Conservation (phyloP, 2,329 filamentous ascomycete species). For the Fusarium lateritium region DNA sequence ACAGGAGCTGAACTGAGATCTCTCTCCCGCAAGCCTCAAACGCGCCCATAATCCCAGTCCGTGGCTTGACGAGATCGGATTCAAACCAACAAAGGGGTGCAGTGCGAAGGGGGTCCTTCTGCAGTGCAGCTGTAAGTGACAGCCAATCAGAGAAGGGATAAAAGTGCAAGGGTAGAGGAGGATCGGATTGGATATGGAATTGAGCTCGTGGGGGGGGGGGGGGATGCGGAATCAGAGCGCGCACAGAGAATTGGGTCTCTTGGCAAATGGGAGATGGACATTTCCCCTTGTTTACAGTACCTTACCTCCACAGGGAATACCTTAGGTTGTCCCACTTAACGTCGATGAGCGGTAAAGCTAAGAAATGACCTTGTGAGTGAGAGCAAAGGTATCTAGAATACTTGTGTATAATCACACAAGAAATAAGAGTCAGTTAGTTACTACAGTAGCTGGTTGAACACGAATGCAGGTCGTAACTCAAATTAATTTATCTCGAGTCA, state of each 20-base stretch:
- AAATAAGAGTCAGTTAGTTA: not conserved
- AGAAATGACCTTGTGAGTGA: not conserved
- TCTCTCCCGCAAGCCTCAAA: constrained; percentile 7
- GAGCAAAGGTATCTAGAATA: not conserved
- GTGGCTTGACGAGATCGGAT: constrained; percentile 28
- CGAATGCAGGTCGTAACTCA: not conserved
- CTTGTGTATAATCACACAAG: not conserved
- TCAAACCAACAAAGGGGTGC: constrained; percentile 23
- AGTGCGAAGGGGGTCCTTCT: constrained; percentile 1
- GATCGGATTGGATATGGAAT: not conserved
- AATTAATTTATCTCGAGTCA: constrained; percentile 3
- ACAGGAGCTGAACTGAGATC: constrained; percentile 17
- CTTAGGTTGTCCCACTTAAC: constrained; percentile 2
- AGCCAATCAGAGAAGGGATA: not conserved
- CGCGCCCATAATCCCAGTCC: constrained; percentile 8
- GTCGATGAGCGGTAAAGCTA: constrained; percentile 1
- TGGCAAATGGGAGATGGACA: constrained; percentile 13
- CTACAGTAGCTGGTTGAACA: not conserved
- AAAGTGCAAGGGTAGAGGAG: not conserved
- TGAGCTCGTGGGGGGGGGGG: not conserved
- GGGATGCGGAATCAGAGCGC: constrained; percentile 21
- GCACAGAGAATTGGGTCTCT: not conserved
- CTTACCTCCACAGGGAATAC: too few relatives aligned
- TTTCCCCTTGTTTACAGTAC: not conserved
- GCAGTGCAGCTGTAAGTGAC: constrained; percentile 14